Percentiles rank a stretch among this genome's conserved stretches.
phyloP scores from a whole-genome alignment of 352 stramenopile species.

The Salisapilia sapeloensis region DNA sequence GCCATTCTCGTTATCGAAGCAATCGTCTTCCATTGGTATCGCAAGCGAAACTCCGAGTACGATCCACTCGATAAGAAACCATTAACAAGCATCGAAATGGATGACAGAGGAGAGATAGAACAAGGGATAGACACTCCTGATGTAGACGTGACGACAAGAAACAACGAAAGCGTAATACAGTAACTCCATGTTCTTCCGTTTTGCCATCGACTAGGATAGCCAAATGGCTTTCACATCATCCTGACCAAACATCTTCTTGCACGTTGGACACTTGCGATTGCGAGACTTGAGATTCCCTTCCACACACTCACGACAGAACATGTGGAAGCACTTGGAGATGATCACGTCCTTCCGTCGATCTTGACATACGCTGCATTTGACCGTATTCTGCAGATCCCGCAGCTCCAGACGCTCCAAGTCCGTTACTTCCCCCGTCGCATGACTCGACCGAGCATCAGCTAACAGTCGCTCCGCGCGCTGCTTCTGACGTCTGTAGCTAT shows the following conservation, averaged over 20 bases:
- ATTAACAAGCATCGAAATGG: too few species aligned
- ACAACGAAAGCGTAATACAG: too few species aligned
- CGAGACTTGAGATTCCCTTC: conserved; percentile 77
- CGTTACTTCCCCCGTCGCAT: conserved; percentile 19
- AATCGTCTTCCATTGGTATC: too few species aligned
- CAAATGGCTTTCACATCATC: conserved; percentile 77
- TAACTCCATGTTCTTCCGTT: too few species aligned
- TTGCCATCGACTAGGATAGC: too few species aligned
- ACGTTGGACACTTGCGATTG: conserved; percentile 81
- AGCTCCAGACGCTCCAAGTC: conserved; percentile 71
- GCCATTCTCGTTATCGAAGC: too few species aligned
- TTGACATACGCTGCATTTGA: conserved; percentile 76
- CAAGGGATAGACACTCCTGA: too few species aligned
- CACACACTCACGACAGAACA: conserved; percentile 82
- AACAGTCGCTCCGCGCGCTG: conserved; percentile 24
- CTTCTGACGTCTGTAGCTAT: conserved; percentile 27
- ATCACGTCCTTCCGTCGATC: conserved; percentile 76
- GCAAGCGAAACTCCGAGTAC: too few species aligned
- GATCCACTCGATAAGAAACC: too few species aligned
- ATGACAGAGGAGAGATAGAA: too few species aligned
- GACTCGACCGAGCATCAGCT: conserved; percentile 12
- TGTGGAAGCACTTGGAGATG: conserved; percentile 79
- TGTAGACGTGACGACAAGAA: too few species aligned
- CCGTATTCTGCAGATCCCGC: conserved; percentile 61
- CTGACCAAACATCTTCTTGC: conserved; percentile 84